Base-by-base conservation (phyloP, 257 asterid species). In the Catharanthus roseus region DNA sequence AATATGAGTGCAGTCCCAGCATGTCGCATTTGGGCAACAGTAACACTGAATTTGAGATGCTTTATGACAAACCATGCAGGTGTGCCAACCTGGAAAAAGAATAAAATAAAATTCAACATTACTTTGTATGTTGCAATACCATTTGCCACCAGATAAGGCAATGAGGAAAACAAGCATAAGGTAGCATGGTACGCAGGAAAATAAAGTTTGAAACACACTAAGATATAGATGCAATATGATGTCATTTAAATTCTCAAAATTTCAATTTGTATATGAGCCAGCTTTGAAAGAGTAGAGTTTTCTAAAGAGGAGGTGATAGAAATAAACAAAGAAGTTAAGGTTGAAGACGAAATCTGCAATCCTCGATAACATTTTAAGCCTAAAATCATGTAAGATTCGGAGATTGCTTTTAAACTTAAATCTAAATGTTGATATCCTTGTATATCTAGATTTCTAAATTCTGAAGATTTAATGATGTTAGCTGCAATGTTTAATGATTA, bases 61-160 rank as follows among this genome's bases (percentile, higher is more conserved):
- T 71, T 18, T 83, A 6, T 12, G 4, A 75, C 97, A 93, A 57
- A 41, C 26, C 71, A 6, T 75, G 84, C 99, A 93, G 41, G 51
- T 65, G 74, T 93, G 99, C 95, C 97, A 77, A 70, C 67, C 99
- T 93, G 93, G 62, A 85, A 79, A 68, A 45, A 44, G 73, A 75
- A 73, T 45, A 18, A 33, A 62, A 34, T 38, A 15, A 34, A 34
- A 34, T 3, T 34, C 24, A 50, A 72, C 9, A 29, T 65, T 23
- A 55, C 16, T 31, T 39, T 60, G 8, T 23, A 41, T 41, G 36
- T 44, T 41, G n/a, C 18, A 19, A 10, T 12, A 13, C 44, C 5
- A 15, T 21, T 13, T 29, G 19, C 18, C 12, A 71, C 19, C 49
- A 71, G 36, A 13, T 18, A 44, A 19, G 36, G 64, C 60, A 34